Conservation (phyloP, 768 basidiomycete genomes). For the Tricholoma furcatifolium region DNA sequence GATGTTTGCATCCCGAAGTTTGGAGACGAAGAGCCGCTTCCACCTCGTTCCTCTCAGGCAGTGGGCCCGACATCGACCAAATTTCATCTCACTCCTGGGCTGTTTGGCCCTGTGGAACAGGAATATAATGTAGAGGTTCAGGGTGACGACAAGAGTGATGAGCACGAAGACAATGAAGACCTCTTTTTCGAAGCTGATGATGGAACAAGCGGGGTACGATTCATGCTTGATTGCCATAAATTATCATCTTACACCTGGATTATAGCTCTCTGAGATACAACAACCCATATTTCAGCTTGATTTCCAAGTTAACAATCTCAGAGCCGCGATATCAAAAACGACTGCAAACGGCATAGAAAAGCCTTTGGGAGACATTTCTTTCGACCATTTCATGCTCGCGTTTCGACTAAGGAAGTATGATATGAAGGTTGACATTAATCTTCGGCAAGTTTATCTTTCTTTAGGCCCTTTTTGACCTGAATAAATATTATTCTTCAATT, state of each 20-base stretch:
- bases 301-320: conserved; percentile 83
- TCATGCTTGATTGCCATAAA: neutral
- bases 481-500: conserved; percentile 10
- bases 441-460: conserved; percentile 50
- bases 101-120: conserved; percentile 52
- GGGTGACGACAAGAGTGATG: conserved; percentile 39
- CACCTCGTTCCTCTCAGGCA: conserved; percentile 13
- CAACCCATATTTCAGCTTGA: conserved; percentile 78
- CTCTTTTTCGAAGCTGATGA: conserved; percentile 75
- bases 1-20: conserved; percentile 90
- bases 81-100: conserved; percentile 52
- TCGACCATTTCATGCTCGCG: conserved; percentile 75
- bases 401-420: conserved; percentile 81
- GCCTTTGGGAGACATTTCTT: conserved; percentile 71
- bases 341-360: conserved; percentile 61
- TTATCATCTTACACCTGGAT: neutral
- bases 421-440: conserved; percentile 81
- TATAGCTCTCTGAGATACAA: conserved; percentile 39
- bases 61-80: conserved; percentile 25
- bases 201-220: conserved; percentile 51
- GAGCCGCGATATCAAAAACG: conserved; percentile 77
- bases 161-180: conserved; percentile 43
- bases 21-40: conserved; percentile 38
- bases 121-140: conserved; percentile 74
- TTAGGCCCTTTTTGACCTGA: neutral